Evolutionary conservation across 345 rosid species (phyloP), one percentile per base, ranked within the genome.

Genomic region (Salix dunnii): DNA sequence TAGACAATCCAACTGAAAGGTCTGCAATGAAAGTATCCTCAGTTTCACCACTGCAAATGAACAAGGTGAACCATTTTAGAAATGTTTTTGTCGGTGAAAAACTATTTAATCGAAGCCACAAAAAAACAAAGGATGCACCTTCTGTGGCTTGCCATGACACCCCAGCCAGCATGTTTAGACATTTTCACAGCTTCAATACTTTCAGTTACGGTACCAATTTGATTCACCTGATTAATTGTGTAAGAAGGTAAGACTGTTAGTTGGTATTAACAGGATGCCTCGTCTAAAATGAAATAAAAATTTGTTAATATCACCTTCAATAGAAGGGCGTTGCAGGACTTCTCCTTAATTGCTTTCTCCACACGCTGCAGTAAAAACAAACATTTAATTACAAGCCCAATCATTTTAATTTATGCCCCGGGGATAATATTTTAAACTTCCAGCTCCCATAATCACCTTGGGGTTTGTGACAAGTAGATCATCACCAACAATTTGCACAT

Each of bases 161-260:
- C 98, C 99, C 99, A 93, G 0, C 99, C 98, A 77, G 99, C 99
- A 67, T n/a, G 83, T 85, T 96, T 96, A 6, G 99, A 91, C 99
- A 96, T 93, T 86, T 69, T 96, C 30, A 96, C 98, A 43, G 99
- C 99, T 86, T 96, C 98, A 27, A 96, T 93, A 74, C 99, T 96
- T 86, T 96, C 99, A 5, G 99, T 96, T 12, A 93, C 98, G 1
- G 98, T 86, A 35, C 97, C 99, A 79, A 96, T 96, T 91, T 96
- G 99, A 86, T 96, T 96, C 67, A 93, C 99, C 97, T 95, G 87
- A 33, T 17, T 68, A 6, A 60, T 21, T 11, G 16, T 68, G 23
- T 13, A 18, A 40, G 8, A 9, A 38, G 63, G 62, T 8, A 12
- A 67, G 36, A n/a, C 25, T 0, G 3, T 55, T 69, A 72, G 35